Conservation (phyloP, 768 basidiomycete genomes). For the Kwoniella mangroviensis region DNA sequence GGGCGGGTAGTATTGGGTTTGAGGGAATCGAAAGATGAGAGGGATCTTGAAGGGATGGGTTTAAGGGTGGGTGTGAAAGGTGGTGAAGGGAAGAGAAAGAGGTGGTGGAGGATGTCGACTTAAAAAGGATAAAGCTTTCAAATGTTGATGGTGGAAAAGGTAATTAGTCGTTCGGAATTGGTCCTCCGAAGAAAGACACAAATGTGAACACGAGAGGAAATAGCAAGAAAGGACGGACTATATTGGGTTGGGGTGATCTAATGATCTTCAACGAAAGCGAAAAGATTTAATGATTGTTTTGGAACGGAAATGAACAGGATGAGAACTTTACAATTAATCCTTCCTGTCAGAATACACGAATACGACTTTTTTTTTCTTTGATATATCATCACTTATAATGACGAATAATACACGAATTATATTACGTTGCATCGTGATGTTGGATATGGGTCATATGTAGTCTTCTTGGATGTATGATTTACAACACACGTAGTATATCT, state of each 20-base stretch:
- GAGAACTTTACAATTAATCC: too few relatives aligned
- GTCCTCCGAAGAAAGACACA: too few relatives aligned
- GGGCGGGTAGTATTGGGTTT: constrained; percentile 44
- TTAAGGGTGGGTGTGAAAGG: constrained; percentile 41
- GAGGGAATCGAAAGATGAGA: constrained; percentile 43
- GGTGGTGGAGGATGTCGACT: constrained; percentile 34
- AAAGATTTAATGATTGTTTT: too few relatives aligned
- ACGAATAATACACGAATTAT: constrained; percentile 2
- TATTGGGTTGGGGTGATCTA: too few relatives aligned
- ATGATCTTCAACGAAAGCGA: not conserved
- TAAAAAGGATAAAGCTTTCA: too few relatives aligned
- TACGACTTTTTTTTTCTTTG: not conserved
- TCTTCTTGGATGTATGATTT: not conserved
- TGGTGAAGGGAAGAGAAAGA: constrained; percentile 40
- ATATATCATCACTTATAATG: too few relatives aligned
- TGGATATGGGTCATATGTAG: not conserved
- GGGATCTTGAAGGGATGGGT: constrained; percentile 30
- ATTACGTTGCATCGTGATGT: not conserved
- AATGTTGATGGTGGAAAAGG: too few relatives aligned
- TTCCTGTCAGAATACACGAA: too few relatives aligned
- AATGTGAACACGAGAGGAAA: too few relatives aligned
- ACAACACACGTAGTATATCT: constrained; percentile 2
- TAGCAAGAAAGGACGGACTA: too few relatives aligned
- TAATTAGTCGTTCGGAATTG: too few relatives aligned
- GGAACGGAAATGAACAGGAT: too few relatives aligned